Base-by-base conservation (phyloP, 441 rosid genomes). In the Pelargonium citronellum region DNA sequence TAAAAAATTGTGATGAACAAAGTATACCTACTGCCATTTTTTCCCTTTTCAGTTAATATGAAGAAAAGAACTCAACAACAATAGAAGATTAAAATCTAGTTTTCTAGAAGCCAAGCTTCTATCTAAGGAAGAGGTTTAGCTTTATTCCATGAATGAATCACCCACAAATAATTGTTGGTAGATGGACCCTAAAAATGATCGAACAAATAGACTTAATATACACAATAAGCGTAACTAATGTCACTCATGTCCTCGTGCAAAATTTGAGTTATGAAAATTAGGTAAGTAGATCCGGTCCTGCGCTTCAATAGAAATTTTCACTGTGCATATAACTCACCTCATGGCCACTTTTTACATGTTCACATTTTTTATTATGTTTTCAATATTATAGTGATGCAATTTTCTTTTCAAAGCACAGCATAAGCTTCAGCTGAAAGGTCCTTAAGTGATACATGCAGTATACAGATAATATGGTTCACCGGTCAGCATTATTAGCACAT, bases 111-210 rank as follows among this genome's bases (percentile, higher is more conserved):
- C 53, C 53, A 47, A 47, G 15, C 6, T 47, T 2, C n/a, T 47
- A 47, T 12, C 51, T 46, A 47, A 12, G 53, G 53, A 13, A 47
- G 16, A 13, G 16, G 53, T 4, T 13, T 47, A 47, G 53, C 6
- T 11, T 47, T 47, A 47, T 47, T 63, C 66, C 66, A 24, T n/a
- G 43, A 63, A 63, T 27, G 66, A 61, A 2, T 61, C 5, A n/a
- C 65, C 43, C 13, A 27, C 43, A 13, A 24, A 30, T 63, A 27
- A 0, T 5, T 27, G 2, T 63, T 7, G 9, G n/a, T 30, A 13
- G 19, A n/a, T 39, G 66, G 30, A 63, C 34, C 66, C 44, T 30
- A 63, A 30, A 13, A 63, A 5, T 30, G 43, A 13, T 47, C 3
- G 6, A 47, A 47, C 43, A 63, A 30, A 63, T 27, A 63, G 8